phyloP scores from a whole-genome alignment of 352 stramenopile genomes.

The Phytophthora kernoviae region DNA sequence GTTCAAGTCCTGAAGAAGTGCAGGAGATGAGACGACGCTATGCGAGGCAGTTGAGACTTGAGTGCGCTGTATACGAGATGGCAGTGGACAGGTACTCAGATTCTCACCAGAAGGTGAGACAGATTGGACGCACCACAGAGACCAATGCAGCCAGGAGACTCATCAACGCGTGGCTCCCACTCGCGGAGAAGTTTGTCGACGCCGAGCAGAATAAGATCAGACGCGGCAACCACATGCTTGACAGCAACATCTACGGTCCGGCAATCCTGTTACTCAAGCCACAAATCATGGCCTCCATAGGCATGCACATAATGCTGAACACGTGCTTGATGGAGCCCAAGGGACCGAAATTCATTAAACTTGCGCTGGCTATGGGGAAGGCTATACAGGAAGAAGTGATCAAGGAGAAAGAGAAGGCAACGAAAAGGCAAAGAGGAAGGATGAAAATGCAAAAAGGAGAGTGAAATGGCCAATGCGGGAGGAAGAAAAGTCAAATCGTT shows the following conservation, averaged over 20 bases:
- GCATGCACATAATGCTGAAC: conserved; percentile 78
- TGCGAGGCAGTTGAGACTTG: conserved; percentile 74
- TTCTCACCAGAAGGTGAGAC: conserved; percentile 52
- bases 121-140: conserved; percentile 49
- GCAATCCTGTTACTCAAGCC: conserved; percentile 63
- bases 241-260: conserved; percentile 78
- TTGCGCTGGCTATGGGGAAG: conserved; percentile 77
- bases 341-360: conserved; percentile 83
- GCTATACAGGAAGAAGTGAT: conserved; percentile 81
- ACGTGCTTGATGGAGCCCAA: conserved; percentile 65
- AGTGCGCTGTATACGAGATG: conserved; percentile 85
- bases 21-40: conserved; percentile 69
- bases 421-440: conserved; percentile 27
- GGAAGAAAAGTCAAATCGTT: too few species aligned
- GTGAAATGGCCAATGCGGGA: too few species aligned
- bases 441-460: conserved; percentile 19
- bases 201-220: conserved; percentile 60
- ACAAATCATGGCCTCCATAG: conserved; percentile 60
- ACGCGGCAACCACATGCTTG: conserved; percentile 56
- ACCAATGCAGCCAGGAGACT: conserved; percentile 68
- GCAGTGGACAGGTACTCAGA: conserved; percentile 68
- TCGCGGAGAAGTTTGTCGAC: conserved; percentile 45
- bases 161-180: conserved; percentile 64
- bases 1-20: conserved; percentile 47
- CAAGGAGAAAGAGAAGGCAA: conserved; percentile 44